Evolutionary conservation across 495 filamentous ascomycete species (phyloP), one percentile per base, ranked within the genome.

Genomic region (Aspergillus egyptiacus): DNA sequence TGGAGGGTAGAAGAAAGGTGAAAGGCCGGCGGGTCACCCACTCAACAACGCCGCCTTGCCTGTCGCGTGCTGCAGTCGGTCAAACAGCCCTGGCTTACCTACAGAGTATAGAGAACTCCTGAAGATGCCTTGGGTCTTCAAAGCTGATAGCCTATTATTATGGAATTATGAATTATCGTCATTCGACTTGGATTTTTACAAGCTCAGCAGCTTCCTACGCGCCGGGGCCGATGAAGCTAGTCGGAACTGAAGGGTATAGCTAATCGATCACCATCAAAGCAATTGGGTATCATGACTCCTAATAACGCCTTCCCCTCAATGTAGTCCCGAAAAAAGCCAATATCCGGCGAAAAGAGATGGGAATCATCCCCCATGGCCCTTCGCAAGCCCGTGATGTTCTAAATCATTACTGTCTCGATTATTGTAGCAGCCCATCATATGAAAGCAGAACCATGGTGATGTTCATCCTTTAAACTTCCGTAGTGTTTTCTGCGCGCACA

Each of bases 391-490:
- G n/a, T 15, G n/a, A 42, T 22, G 17, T 42, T 7, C 39, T 14
- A 6, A 28, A 27, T 17, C 31, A 24, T 27, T 13, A 44, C 15
- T n/a, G n/a, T n/a, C n/a, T n/a, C n/a, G n/a, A n/a, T 27, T 6
- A 15, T 18, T 13, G 9, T 13, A 44, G 20, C n/a, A 8, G 8
- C 17, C 8, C 22, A 20, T 20, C 20, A 20, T 20, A 5, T 20
- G 17, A 7, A 37, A 37, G 18, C 17, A 3, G 13, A 18, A 6
- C 5, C 14, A 18, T 6, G 17, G 15, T 22, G 23, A 13, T 17
- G 6, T 40, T 76, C 70, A 91, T 56, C 85, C 87, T 57, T 84
- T 86, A 68, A 89, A 91, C 54, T 86, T 89, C 51, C 78, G 78
- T 31, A 95, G 70, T 34, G 83, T 78, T 56, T 78, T 78, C 85